Conservation (phyloP, 257 asterid genomes). For the Lavandula angustifolia region DNA sequence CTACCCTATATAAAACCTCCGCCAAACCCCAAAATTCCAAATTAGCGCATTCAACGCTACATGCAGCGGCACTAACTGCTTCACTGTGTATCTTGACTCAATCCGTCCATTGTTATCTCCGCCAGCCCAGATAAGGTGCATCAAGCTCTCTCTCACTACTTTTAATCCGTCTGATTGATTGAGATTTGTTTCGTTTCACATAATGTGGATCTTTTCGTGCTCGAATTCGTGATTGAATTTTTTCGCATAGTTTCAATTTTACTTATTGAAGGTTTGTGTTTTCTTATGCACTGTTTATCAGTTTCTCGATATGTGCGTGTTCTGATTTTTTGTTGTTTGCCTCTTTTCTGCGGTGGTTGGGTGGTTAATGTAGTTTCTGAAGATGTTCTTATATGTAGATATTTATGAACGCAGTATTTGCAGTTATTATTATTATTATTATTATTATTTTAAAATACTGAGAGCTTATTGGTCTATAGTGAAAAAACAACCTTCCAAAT, state of each 20-base stretch:
- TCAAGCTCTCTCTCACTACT: background rate
- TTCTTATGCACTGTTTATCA: constrained; percentile 14
- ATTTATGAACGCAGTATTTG: no score
- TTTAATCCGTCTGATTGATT: constrained; percentile 1
- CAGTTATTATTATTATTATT: no score
- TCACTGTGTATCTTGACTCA: constrained; percentile 28
- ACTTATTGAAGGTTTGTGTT: constrained; percentile 25
- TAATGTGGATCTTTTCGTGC: constrained; percentile 35
- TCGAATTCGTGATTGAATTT: background rate
- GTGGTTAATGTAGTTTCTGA: background rate
- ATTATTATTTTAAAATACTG: no score
- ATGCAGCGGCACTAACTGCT: background rate
- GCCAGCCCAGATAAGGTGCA: constrained; percentile 34
- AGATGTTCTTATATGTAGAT: background rate
- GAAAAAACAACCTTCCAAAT: constrained; percentile 19
- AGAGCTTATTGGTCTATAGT: constrained; percentile 27
- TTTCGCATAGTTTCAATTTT: constrained; percentile 13
- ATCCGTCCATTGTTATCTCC: constrained; percentile 38
- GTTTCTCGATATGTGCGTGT: constrained; percentile 29
- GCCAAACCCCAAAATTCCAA: constrained; percentile 26
- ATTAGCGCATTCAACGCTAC: constrained; percentile 18
- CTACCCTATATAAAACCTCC: constrained; percentile 28
- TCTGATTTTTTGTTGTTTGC: constrained; percentile 5
- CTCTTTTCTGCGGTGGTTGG: background rate
- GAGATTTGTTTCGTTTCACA: constrained; percentile 29